Base-by-base conservation (phyloP, 2,329 filamentous ascomycete genomes). In the Atkinsonella texensis region DNA sequence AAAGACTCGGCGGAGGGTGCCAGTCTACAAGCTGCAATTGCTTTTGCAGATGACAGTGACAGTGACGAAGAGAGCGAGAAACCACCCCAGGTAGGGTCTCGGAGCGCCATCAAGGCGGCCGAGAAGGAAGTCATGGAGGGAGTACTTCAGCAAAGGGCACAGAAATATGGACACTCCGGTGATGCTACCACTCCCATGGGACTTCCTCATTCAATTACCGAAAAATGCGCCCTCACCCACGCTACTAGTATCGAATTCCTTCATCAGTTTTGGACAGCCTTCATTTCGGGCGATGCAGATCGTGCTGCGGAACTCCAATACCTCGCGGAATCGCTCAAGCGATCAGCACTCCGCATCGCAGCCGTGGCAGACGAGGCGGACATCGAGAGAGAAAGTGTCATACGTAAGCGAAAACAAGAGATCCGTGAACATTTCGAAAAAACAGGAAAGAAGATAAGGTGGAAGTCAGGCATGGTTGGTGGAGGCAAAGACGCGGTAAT, bases 251-350 rank as follows among this genome's bases (percentile, higher is more conserved):
- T 87, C 39, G 93, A 98, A 63, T 98, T 97, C 62, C 73, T 98
- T n/a, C 87, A 91, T 60, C 94, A 97, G 66, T 98, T 98, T 71
- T 98, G 91, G 91, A 79, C 81, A 35, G 83, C 90, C 0, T 98
- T 95, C 62, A 76, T 95, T 28, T 96, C 90, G 0, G 91, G 90
- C 13, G 88, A 96, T 62, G 71, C 87, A 1, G 84, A 88, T 54
- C 83, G 88, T 35, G 87, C 88, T 0, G 76, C 76, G 42, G 91
- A 98, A 68, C 76, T 96, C 13, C 81, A 83, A 7, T 89, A 87
- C 55, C 76, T 96, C 46, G 83, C 86, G 8, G 87, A 95, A 64
- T 91, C 89, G 10, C 75, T 98, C 13, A 79, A 81, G 54, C 81
- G 85, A 53, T 91, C 89, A 0, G 74, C 83, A 52, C 80, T 85